Evolutionary conservation across 768 basidiomycete species (phyloP).

Genomic region (Lactifluus hygrophoroides): DNA sequence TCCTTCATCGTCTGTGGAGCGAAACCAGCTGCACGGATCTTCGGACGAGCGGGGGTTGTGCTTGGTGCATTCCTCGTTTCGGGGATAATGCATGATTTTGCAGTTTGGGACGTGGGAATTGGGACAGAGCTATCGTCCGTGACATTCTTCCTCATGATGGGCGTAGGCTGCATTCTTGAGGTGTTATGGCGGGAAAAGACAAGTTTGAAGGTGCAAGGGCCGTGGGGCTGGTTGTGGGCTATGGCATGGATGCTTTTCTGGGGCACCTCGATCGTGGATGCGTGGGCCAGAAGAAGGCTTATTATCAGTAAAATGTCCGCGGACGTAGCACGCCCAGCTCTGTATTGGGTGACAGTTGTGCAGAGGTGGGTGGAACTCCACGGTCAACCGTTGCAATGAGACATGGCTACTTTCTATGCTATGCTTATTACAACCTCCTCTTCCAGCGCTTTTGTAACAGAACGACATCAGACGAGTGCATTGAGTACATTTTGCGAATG

Average conservation of each 20-base stretch:
- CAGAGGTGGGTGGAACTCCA: conserved; percentile 18
- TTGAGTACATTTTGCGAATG: not conserved
- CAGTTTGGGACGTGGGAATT: conserved; percentile 10
- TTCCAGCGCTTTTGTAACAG: not conserved
- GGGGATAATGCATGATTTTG: conserved; percentile 19
- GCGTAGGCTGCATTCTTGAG: conserved; percentile 12
- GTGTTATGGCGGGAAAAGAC: conserved; percentile 9
- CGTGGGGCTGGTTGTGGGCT: conserved; percentile 16
- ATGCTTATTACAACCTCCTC: not conserved
- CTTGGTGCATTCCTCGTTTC: conserved; percentile 19
- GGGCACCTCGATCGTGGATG: conserved; percentile 15
- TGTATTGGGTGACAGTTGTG: conserved; percentile 15
- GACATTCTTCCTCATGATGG: conserved; percentile 19
- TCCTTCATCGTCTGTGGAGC: conserved; percentile 46
- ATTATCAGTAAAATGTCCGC: conserved; percentile 15
- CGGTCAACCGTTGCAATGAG: conserved; percentile 10
- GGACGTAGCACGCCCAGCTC: conserved; percentile 7
- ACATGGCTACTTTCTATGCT: not conserved
- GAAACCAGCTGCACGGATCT: conserved; percentile 25
- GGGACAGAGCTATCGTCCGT: conserved; percentile 11
- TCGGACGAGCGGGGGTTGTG: conserved; percentile 12
- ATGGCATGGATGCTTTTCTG: conserved; percentile 12
- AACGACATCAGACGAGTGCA: not conserved
- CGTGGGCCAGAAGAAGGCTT: conserved; percentile 17
- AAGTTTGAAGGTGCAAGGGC: conserved; percentile 9